Conservation (phyloP, 169 alveolate genomes). For the Plasmodium inui region DNA sequence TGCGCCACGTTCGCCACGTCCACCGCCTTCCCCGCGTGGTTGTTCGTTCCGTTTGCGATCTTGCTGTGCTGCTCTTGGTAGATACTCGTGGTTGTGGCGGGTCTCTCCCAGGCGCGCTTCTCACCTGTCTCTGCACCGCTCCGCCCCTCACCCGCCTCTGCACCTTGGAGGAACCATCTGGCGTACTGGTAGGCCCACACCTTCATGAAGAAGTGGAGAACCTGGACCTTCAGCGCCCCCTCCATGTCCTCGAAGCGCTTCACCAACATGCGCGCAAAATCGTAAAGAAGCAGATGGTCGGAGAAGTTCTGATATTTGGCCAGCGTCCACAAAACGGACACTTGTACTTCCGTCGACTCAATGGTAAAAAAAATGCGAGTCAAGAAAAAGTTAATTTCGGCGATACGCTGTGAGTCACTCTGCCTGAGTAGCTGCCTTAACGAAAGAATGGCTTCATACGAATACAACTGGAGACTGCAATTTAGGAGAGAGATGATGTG, state of each 20-base stretch:
- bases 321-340: constrained; percentile 40
- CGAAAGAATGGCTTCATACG: constrained; percentile 39
- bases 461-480: constrained; percentile 9
- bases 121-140: too few relatives aligned
- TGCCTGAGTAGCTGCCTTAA: constrained; percentile 21
- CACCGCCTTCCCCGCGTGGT: too few relatives aligned
- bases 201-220: constrained; percentile 41
- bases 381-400: constrained; percentile 4
- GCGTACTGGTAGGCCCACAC: constrained; percentile 37
- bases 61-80: background rate
- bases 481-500: constrained; percentile 17
- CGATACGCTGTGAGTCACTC: constrained; percentile 7
- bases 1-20: too few relatives aligned
- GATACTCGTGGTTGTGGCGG: background rate
- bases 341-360: constrained; percentile 6
- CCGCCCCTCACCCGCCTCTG: background rate
- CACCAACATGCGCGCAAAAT: constrained; percentile 12
- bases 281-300: constrained; percentile 24
- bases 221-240: constrained; percentile 9
- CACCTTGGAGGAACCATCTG: background rate
- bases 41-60: background rate
- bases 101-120: background rate
- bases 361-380: constrained; percentile 15
- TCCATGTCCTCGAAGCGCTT: constrained; percentile 1
- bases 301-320: constrained; percentile 35